Evolutionary conservation across 164 flowering plant species (phyloP), one percentile per base, ranked within the genome.

Genomic region (Santalum album): DNA sequence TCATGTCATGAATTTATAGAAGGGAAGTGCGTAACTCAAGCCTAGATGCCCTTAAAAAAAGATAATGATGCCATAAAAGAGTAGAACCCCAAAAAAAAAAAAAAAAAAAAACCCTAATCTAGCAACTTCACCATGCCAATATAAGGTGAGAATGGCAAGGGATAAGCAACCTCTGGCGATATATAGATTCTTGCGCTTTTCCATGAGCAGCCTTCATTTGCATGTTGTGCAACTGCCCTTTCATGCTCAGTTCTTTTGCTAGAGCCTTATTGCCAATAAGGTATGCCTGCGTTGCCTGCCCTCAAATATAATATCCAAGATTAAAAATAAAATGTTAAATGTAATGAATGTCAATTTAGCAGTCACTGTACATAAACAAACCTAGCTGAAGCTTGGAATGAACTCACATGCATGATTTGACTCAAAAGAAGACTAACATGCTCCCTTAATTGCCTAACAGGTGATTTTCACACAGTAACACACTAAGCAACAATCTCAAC

Each of bases 191-290:
- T 54, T 83, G 94, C 48, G 99, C 99, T 62, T 87, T 87, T 55
- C 71, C 95, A 76, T 94, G 99, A 47, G 99, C 97, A 39, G 80
- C 96, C 74, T 90, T 87, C 97, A 94, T 94, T 42, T 80, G 90
- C 83, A 85, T 71, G 71, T 81, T 84, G 63, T 87, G 90, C 69
- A 87, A 53, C 62, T 90, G 96, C 43, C 99, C 99, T 71, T 87
- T 85, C 21, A 72, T 66, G 62, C 96, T 90, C 63, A 94, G 65
- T 54, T 94, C 97, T 69, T 94, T 94, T 21, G 99, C 97, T 34
- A 94, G 67, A 55, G 90, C 90, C 67, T 87, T 94, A 68, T 90
- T 87, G n/a, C 96, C 97, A 56, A 86, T 66, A 18, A 82, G 78
- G 69, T 80, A 90, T 19, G 99, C 99, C 65, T 94, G 90, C 0